Evolutionary conservation across 1,139 yeast species (phyloP).

Genomic region (Candida freyschussii): DNA sequence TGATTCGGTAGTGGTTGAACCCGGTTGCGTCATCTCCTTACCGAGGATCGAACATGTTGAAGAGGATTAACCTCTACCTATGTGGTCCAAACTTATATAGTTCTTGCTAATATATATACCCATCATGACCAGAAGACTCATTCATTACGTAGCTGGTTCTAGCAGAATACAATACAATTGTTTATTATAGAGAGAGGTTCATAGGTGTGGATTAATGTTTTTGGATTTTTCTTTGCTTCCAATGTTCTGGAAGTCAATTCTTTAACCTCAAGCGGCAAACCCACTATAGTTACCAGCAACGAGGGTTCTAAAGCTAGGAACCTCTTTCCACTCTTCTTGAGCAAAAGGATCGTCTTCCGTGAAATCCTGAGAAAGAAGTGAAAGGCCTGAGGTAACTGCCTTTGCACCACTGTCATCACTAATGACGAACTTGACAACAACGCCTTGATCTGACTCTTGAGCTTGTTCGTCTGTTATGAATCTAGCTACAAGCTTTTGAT

Average conservation of each 20-base stretch:
- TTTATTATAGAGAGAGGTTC: no score
- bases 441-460: constrained; percentile 64
- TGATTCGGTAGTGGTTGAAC: constrained; percentile 14
- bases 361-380: constrained; percentile 29
- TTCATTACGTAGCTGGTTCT: no score
- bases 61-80: no score
- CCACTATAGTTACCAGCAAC: constrained; percentile 35
- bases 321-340: constrained; percentile 29
- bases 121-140: no score
- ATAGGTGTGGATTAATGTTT: no score
- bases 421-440: constrained; percentile 56
- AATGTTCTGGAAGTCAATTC: no score
- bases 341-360: constrained; percentile 35
- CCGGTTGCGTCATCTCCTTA: constrained; percentile 24
- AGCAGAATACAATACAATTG: no score
- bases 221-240: no score
- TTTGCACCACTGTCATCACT: constrained; percentile 28
- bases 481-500: constrained; percentile 65
- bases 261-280: no score
- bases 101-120: no score
- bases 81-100: no score
- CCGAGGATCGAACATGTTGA: constrained; percentile 22
- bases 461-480: constrained; percentile 62
- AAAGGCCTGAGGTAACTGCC: constrained; percentile 28
- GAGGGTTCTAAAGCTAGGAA: constrained; percentile 29